These are phyloP conservation scores for Hysterangium stoloniferum DNA, from an alignment of 768 basidiomycete species.

Conservation along the genomic window DNA sequence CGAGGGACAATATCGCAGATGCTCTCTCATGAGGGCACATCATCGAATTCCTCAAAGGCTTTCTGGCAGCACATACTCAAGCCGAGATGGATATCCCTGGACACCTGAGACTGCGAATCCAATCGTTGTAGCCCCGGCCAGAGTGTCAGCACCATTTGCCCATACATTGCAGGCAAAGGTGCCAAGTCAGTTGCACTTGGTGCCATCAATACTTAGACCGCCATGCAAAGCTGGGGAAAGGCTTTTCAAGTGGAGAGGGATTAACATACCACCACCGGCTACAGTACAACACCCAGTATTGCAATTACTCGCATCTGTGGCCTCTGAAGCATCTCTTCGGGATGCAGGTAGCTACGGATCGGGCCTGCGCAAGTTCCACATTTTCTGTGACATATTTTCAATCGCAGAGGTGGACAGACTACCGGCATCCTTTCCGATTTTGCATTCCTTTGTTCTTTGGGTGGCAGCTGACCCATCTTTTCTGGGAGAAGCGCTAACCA, in stretches of 20 bases:
- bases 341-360: slow-evolving; percentile 17
- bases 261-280: slow-evolving; percentile 21
- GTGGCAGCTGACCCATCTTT: slow-evolving; percentile 24
- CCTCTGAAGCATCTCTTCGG: slow-evolving; percentile 19
- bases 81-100: slow-evolving; percentile 14
- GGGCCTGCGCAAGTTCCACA: slow-evolving; percentile 25
- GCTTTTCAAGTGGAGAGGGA: slow-evolving; percentile 27
- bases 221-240: slow-evolving; percentile 19
- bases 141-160: not conserved
- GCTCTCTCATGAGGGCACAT: slow-evolving; percentile 26
- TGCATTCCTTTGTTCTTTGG: slow-evolving; percentile 32
- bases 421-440: slow-evolving; percentile 21
- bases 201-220: slow-evolving; percentile 19
- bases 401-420: slow-evolving; percentile 22
- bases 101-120: slow-evolving; percentile 14
- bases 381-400: slow-evolving; percentile 27
- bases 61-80: too few relatives aligned
- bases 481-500: slow-evolving; percentile 4
- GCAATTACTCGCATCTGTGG: slow-evolving; percentile 12
- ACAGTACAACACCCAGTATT: slow-evolving; percentile 20
- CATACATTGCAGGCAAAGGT: not conserved
- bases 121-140: not conserved
- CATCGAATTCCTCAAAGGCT: slow-evolving; percentile 15
- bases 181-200: slow-evolving; percentile 8
- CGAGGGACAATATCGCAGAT: slow-evolving; percentile 24